Evolutionary conservation across 805 yeast genomes (phyloP), one percentile per base, ranked within the genome.

Genomic region (Nakazawaea pomicola): DNA sequence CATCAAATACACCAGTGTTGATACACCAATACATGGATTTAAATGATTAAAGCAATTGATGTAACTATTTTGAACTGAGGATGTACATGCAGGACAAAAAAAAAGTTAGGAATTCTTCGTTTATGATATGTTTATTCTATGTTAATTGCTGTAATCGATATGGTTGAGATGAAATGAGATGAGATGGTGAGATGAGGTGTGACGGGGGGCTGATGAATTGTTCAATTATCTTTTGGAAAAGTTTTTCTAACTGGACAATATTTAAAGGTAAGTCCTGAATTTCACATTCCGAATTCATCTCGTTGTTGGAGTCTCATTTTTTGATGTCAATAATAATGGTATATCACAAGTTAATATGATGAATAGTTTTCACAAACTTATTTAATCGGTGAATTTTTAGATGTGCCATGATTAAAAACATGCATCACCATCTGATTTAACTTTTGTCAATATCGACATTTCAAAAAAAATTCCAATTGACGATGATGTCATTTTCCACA

Each of bases 391-490:
- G 77, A 73, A 57, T 56, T 75, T n/a, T 74, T 57, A 60, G 70
- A 72, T 85, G 93, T 80, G 81, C 93, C 83, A 65, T 84, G 85
- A 80, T 76, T 67, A 68, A 51, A 39, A 65, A 78, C 96, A 87
- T 87, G 96, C 96, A 87, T 87, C 95, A 87, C 96, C 96, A 87
- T 83, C 95, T 87, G 95, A 86, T 57, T 50, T 20, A 14, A 31
- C 29, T 10, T 8, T 8, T 8, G 25, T 8, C 10, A 23, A 10
- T 8, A 23, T 23, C 7, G 25, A 23, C 10, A 23, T 23, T 7
- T n/a, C n/a, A n/a, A n/a, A n/a, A n/a, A n/a, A n/a, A n/a, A n/a
- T n/a, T n/a, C n/a, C n/a, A n/a, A n/a, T n/a, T n/a, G n/a, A n/a
- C n/a, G n/a, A n/a, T n/a, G n/a, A n/a, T n/a, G n/a, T n/a, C n/a